phyloP scores from a whole-genome alignment of 495 filamentous ascomycete genomes.

The Neurospora intermedia region DNA sequence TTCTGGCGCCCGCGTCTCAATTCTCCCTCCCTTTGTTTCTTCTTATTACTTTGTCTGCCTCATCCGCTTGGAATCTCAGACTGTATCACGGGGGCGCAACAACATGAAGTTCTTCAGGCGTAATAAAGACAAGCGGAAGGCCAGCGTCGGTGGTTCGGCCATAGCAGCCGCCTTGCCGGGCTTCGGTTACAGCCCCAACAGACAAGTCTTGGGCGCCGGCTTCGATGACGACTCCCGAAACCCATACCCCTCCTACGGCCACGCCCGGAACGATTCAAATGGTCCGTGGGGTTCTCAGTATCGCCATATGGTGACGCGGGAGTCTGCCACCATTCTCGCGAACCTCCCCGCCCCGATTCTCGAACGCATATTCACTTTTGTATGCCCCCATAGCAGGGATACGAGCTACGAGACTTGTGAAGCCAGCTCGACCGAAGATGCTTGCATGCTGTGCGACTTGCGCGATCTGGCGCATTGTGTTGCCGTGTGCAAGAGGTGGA shows the following conservation, averaged over 20 bases:
- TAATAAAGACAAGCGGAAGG: slow-evolving; percentile 23
- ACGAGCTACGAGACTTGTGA: slow-evolving; percentile 72
- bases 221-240: slow-evolving; percentile 4
- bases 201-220: not conserved
- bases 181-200: slow-evolving; percentile 4
- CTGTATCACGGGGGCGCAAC: not conserved
- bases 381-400: slow-evolving; percentile 78
- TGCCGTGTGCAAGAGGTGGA: slow-evolving; percentile 65
- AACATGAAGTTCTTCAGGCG: slow-evolving; percentile 34
- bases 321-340: slow-evolving; percentile 22
- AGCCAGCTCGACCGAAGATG: slow-evolving; percentile 68
- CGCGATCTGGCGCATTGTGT: slow-evolving; percentile 78
- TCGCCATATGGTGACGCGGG: slow-evolving; percentile 12
- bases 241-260: not conserved
- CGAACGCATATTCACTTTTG: slow-evolving; percentile 59
- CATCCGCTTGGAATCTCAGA: not conserved
- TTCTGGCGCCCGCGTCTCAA: not conserved
- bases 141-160: slow-evolving; percentile 3
- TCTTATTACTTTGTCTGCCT: not conserved
- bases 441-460: slow-evolving; percentile 92
- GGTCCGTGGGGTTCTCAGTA: not conserved
- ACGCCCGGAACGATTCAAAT: not conserved
- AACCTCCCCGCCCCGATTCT: slow-evolving; percentile 55
- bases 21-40: slow-evolving; percentile 4
- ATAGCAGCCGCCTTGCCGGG: slow-evolving; percentile 7